Evolutionary conservation across 352 stramenopile genomes (phyloP), one percentile per base, ranked within the genome.

Genomic region (Globisporangium yorkense): DNA sequence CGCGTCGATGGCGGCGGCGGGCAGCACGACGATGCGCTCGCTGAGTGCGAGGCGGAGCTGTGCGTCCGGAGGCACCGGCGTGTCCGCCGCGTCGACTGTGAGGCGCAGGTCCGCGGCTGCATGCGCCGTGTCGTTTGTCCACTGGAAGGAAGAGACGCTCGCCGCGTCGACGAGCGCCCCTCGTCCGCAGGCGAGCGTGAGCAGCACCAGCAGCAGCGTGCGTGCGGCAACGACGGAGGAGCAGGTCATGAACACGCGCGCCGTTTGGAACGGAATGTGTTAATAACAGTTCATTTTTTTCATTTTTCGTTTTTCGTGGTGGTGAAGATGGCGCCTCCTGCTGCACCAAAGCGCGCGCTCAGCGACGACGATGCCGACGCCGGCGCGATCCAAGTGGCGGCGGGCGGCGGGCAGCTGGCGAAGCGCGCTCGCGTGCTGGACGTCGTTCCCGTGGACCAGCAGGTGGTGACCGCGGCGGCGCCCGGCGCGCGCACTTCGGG

Each of bases 341-440:
- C 12, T 43, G 10, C 37, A 12, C 9, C 53, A 45, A 72, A 72
- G 61, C 65, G 65, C 43, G 41, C 45, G 31, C 48, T 68, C 40
- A 57, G 54, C 31, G 65, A 66, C 18, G 59, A 59, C 27, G 59
- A 53, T 27, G 52, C 7, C 31, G 47, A 48, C 35, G 52, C 33
- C 37, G 37, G 50, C 16, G 50, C 33, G 21, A 31, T 51, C 21
- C 24, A 37, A 56, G 46, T 62, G 5, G 60, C 59, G 35, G 21
- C 13, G n/a, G 45, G 40, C 20, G 64, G 33, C 18, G 63, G 40
- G n/a, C 77, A 81, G 50, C 59, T 89, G 24, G 62, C 65, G 44
- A 93, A 93, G 74, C 76, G 76, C 33, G 80, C 77, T 52, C 78
- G 81, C 41, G 70, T 90, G 40, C 73, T 72, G 50, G 79, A 89